Conservation (phyloP, 345 rosid species). For the Citrus sp. region DNA sequence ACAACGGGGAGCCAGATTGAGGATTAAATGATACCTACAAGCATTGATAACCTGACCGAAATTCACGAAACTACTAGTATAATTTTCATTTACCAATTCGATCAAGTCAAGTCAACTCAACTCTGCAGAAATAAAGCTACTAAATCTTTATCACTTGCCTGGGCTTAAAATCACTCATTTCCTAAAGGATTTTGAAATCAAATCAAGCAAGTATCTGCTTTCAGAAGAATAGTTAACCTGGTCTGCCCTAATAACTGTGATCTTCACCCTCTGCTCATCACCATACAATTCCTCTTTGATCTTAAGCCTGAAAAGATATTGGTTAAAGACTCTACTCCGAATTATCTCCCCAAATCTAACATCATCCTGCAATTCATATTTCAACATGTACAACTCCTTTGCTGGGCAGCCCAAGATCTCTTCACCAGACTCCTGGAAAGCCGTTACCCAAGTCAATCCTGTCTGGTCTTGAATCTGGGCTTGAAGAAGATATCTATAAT, state of each 20-base stretch:
- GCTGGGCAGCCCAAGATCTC: constrained; percentile 73
- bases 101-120: background rate
- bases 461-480: constrained; percentile 89
- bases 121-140: constrained; percentile 1
- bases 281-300: constrained; percentile 85
- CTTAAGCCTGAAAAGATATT: constrained; percentile 66
- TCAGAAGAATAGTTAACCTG: constrained; percentile 56
- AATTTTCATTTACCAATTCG: background rate
- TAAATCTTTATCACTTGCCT: constrained; percentile 19
- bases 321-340: constrained; percentile 49
- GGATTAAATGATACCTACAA: background rate
- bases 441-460: constrained; percentile 78
- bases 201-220: constrained; percentile 60
- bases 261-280: constrained; percentile 79
- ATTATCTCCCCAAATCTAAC: constrained; percentile 48
- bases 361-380: constrained; percentile 61
- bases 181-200: constrained; percentile 26
- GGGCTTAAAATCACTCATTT: constrained; percentile 14
- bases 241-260: constrained; percentile 68
- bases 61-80: constrained; percentile 3
- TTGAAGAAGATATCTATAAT: constrained; percentile 83
- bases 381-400: constrained; percentile 63
- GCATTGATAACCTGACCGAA: background rate
- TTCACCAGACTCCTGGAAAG: constrained; percentile 86
- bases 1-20: background rate